Evolutionary conservation across 1,284 basidiomycete genomes (phyloP).

Genomic region (Ceratobasidium sp.): DNA sequence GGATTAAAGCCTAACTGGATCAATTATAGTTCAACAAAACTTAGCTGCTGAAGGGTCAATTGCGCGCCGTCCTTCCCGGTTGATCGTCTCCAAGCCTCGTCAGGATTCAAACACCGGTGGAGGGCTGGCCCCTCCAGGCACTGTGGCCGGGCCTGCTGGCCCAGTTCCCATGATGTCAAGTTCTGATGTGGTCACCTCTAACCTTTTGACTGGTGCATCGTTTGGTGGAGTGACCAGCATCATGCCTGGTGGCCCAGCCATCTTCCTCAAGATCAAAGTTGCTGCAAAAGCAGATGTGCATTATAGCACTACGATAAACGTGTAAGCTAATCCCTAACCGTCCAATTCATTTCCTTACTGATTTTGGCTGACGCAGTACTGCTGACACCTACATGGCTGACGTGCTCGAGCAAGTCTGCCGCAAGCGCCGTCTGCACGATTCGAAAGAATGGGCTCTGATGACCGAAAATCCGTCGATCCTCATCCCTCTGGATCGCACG

Average conservation of each 20-base stretch:
- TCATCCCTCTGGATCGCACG: slow-evolving; percentile 95
- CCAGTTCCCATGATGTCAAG: slow-evolving; percentile 56
- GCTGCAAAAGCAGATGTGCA: slow-evolving; percentile 85
- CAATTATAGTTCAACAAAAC: slow-evolving; percentile 83
- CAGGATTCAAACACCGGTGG: slow-evolving; percentile 49
- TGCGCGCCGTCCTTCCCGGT: slow-evolving; percentile 78
- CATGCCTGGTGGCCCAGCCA: slow-evolving; percentile 74
- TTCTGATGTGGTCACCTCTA: slow-evolving; percentile 61
- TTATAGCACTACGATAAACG: slow-evolving; percentile 87
- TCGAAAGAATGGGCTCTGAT: slow-evolving; percentile 88
- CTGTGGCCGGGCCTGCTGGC: slow-evolving; percentile 52
- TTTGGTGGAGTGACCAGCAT: slow-evolving; percentile 62
- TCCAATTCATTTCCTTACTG: slow-evolving; percentile 32
- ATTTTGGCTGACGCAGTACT: slow-evolving; percentile 65
- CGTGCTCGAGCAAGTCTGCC: slow-evolving; percentile 88
- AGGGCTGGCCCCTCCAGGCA: slow-evolving; percentile 56
- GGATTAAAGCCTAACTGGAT: slow-evolving; percentile 1
- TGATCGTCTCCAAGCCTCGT: slow-evolving; percentile 68
- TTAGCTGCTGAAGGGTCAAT: slow-evolving; percentile 80
- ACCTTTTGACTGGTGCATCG: slow-evolving; percentile 67
- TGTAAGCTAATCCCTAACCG: slow-evolving; percentile 66
- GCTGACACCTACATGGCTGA: slow-evolving; percentile 98
- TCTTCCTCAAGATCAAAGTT: slow-evolving; percentile 83
- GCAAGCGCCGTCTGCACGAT: slow-evolving; percentile 77
- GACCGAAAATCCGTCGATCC: slow-evolving; percentile 80